Evolutionary conservation across 257 asterid species (phyloP).

Genomic region (Primulina tabacum): DNA sequence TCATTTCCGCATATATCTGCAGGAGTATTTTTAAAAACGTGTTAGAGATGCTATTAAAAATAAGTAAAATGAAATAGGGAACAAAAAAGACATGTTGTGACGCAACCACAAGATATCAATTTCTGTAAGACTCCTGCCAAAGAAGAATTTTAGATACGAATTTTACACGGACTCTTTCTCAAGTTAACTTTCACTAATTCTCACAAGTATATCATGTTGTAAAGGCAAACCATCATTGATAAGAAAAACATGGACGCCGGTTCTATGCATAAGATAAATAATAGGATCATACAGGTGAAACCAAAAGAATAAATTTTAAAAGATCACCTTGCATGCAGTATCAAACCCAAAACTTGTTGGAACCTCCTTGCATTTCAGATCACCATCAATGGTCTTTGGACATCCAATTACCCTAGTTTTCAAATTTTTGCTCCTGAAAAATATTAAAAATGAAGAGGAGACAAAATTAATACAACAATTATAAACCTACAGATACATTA

Average conservation of each 20-base stretch:
- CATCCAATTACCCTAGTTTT: constrained; percentile 75
- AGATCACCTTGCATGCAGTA: constrained; percentile 75
- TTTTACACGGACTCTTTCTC: not conserved
- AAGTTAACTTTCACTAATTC: not conserved
- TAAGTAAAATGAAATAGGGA: not conserved
- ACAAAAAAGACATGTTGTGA: not conserved
- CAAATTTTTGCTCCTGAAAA: constrained; percentile 57
- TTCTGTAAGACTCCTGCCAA: not conserved
- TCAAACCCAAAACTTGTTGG: constrained; percentile 81
- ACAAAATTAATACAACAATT: not conserved
- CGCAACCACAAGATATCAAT: not conserved
- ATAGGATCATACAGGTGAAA: not conserved
- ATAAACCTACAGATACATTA: not conserved
- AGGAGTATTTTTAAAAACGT: constrained; percentile 15
- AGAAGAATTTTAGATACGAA: not conserved
- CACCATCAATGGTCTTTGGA: constrained; percentile 86
- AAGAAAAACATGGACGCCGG: not conserved
- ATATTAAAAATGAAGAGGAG: constrained; percentile 5
- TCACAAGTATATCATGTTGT: not conserved
- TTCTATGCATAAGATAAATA: too few species aligned
- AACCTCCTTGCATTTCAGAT: constrained; percentile 70
- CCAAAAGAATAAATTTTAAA: not conserved
- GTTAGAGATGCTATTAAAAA: constrained; percentile 1
- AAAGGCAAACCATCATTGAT: not conserved
- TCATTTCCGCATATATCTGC: constrained; percentile 80